Base-by-base conservation (phyloP, 2,329 filamentous ascomycete species). In the Alternaria incomplexa region DNA sequence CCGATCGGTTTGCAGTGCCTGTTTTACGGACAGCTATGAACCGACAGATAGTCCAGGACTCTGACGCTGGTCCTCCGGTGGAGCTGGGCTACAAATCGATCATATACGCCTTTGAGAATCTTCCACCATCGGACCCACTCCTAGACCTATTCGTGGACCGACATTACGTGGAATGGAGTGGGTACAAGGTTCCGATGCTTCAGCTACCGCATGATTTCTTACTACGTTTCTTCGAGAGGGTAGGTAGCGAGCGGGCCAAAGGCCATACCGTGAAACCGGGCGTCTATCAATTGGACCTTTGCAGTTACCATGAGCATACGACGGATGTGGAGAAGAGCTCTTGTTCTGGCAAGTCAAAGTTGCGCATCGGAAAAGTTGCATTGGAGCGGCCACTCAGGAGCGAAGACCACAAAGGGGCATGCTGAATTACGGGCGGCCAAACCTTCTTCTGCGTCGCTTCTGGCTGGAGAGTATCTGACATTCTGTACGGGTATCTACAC, bases 1-100 rank as follows among this genome's bases (percentile, higher is more conserved):
- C 52, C 10, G 64, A 67, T 17, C 56, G 66, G 1, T 63, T 67
- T 23, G n/a, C 62, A 6, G 55, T 61, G 4, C 43, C 40, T 9
- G 20, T 15, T 6, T 62, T 64, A n/a, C 61, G 61, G 1, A 40
- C 25, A 5, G 59, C 64, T 12, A 20, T 62, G 13, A 58, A 58
- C 25, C 46, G 25, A 11, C 25, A 50, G 50, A 52, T 36, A 36
- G 26, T 51, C 26, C 22, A 26, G 12, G 43, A 44, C 43, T 5
- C 17, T 12, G 17, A 22, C 20, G 8, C 17, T 11, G 10, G 3
- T 6, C 22, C 17, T 20, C 17, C 17, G 12, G 20, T 22, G 11
- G 4, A 2, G 4, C 26, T 22, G 45, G 9, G 2, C 8, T 11
- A 28, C 11, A 3, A 5, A 26, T 0, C 23, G 2, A 28, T 47